Base-by-base conservation (phyloP, 345 rosid genomes). In the Citrus mangshanensis region DNA sequence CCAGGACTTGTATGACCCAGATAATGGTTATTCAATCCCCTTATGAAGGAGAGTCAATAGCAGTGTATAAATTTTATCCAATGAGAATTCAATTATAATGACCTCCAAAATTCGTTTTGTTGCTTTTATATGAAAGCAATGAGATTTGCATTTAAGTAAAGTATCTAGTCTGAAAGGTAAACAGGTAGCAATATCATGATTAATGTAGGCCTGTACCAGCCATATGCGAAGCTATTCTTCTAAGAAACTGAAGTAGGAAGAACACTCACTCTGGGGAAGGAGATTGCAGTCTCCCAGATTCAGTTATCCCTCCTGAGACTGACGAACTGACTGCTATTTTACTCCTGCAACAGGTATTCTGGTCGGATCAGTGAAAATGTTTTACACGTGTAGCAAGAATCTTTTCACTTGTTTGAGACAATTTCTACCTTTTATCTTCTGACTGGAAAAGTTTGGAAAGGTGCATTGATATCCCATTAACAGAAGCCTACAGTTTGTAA, bases 381-480 rank as follows among this genome's bases (percentile, higher is more conserved):
- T 68, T 21, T 68, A 35, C 19, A 42, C 28, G 21, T 22, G 7
- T 18, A 40, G 67, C 4, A 3, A 58, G 22, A 28, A 58, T 67
- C 8, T 9, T 68, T 77, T 70, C 78, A 40, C 19, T 28, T 79
- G 19, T 27, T 30, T 58, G 30, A 40, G 72, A 21, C 19, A 22
- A 28, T 25, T 76, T 59, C 42, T 59, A 95, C 97, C 98, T 92
- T 81, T 78, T 88, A 64, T 85, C 82, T 81, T 84, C 87, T 64
- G 86, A 67, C 27, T 70, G 88, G 55, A 40, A 83, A 76, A 38
- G 79, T 64, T 61, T 77, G 77, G 83, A 77, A 84, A 89, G 84
- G 81, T 75, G 85, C 81, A 81, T 79, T n/a, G 88, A 77, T 77
- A 68, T 81, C 72, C 70, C 83, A 73, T 56, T 63, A 83, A 79